Evolutionary conservation across 805 yeast species (phyloP).

Genomic region (Wickerhamiella cacticola): DNA sequence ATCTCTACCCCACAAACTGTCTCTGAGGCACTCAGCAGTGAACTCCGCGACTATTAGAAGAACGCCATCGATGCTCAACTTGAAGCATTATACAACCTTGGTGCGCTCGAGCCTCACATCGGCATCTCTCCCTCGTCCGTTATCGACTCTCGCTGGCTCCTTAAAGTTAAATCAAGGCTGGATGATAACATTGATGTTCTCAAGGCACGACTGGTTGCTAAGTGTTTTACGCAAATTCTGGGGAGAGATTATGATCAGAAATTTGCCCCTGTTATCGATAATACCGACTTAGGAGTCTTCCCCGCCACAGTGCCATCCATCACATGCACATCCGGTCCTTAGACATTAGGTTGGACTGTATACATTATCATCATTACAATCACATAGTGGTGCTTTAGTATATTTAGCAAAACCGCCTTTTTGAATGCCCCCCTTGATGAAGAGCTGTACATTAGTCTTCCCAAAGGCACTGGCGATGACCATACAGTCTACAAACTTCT

Average conservation of each 20-base stretch:
- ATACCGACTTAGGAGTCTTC: background rate
- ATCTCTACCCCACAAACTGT: background rate
- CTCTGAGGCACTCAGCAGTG: background rate
- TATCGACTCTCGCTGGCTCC: background rate
- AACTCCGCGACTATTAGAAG: background rate
- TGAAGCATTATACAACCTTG: background rate
- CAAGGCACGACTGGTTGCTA: slow-evolving; percentile 1
- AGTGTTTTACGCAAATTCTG: background rate
- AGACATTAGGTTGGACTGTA: too few relatives aligned
- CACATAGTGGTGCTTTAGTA: too few relatives aligned
- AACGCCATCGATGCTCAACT: background rate
- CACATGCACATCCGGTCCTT: background rate
- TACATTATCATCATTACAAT: too few relatives aligned
- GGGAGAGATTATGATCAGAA: background rate
- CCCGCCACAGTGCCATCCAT: background rate
- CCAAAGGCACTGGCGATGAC: background rate
- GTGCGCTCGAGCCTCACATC: background rate
- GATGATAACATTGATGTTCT: background rate
- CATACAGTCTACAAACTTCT: background rate
- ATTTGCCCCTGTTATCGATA: background rate
- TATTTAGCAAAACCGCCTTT: background rate
- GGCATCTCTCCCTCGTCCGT: too few relatives aligned
- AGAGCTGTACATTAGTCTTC: background rate
- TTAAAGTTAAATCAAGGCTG: background rate
- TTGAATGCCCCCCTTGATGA: background rate